These are phyloP conservation scores for Mycosarcoma mackinlayi DNA, from an alignment of 1,284 basidiomycete species.

Conservation along the genomic window DNA sequence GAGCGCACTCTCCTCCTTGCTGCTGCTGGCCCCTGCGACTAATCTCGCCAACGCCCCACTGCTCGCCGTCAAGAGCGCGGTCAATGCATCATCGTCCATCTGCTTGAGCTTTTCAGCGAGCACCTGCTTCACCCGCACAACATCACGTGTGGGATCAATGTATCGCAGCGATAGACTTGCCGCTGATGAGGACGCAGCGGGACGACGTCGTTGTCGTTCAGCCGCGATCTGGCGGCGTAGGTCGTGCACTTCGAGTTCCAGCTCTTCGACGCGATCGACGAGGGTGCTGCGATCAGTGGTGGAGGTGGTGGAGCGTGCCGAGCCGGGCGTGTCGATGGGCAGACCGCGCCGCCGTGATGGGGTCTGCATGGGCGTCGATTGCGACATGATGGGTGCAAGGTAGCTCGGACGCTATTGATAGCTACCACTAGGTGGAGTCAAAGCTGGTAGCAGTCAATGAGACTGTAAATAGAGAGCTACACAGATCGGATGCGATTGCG, in stretches of 20 bases:
- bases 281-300: conserved; percentile 22
- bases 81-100: conserved; percentile 44
- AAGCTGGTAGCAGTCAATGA: too few species aligned
- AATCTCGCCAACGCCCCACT: conserved; percentile 2
- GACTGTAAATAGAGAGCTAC: too few species aligned
- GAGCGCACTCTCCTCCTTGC: background rate
- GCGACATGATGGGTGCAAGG: conserved; percentile 19
- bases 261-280: conserved; percentile 23
- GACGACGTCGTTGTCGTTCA: conserved; percentile 22
- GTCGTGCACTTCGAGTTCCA: conserved; percentile 34
- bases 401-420: too few species aligned
- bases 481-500: too few species aligned
- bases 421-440: too few species aligned
- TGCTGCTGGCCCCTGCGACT: background rate
- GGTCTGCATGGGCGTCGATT: conserved; percentile 10
- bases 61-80: conserved; percentile 11
- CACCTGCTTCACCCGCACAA: background rate
- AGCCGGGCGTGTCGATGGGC: conserved; percentile 26
- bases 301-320: conserved; percentile 27
- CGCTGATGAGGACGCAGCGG: background rate
- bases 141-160: conserved; percentile 2
- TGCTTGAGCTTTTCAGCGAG: conserved; percentile 14
- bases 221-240: conserved; percentile 12
- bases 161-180: conserved; percentile 3
- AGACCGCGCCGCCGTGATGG: conserved; percentile 22